Percentiles rank a stretch among this genome's conserved stretches.
These are phyloP conservation scores for Alternaria solani DNA, from an alignment of 2,329 filamentous ascomycete genomes.

Conservation along the genomic window DNA sequence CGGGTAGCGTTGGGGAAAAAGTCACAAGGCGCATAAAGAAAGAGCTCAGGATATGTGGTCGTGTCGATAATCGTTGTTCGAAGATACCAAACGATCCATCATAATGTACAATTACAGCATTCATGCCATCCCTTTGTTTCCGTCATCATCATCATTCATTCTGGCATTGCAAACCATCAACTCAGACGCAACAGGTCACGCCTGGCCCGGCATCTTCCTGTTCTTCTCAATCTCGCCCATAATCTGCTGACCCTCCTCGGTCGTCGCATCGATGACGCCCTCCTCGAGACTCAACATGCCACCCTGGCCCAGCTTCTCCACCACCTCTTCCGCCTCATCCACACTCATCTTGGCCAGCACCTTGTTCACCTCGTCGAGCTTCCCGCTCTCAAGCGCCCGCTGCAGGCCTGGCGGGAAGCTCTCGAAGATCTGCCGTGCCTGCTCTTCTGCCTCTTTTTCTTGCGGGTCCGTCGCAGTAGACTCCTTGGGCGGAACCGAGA, in stretches of 20 bases:
- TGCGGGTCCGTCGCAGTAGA: conserved; percentile 53
- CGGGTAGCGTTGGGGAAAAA: neutral
- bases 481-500: conserved; percentile 75
- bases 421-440: conserved; percentile 78
- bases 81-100: conserved; percentile 11
- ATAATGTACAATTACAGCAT: conserved; percentile 21
- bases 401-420: conserved; percentile 82
- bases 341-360: conserved; percentile 89
- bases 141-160: neutral
- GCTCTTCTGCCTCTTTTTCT: conserved; percentile 66
- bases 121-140: neutral
- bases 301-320: conserved; percentile 80
- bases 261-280: conserved; percentile 94
- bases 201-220: conserved; percentile 51
- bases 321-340: conserved; percentile 84
- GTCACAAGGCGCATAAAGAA: neutral
- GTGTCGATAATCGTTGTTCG: conserved; percentile 1
- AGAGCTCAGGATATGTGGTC: neutral
- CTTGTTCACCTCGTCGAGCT: conserved; percentile 85
- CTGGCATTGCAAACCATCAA: neutral
- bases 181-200: conserved; percentile 28
- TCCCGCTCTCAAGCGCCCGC: conserved; percentile 85
- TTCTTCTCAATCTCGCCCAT: conserved; percentile 71
- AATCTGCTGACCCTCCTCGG: conserved; percentile 80
- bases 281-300: conserved; percentile 91